Evolutionary conservation across 2,329 filamentous ascomycete species (phyloP).

Genomic region (Dothistroma pini): DNA sequence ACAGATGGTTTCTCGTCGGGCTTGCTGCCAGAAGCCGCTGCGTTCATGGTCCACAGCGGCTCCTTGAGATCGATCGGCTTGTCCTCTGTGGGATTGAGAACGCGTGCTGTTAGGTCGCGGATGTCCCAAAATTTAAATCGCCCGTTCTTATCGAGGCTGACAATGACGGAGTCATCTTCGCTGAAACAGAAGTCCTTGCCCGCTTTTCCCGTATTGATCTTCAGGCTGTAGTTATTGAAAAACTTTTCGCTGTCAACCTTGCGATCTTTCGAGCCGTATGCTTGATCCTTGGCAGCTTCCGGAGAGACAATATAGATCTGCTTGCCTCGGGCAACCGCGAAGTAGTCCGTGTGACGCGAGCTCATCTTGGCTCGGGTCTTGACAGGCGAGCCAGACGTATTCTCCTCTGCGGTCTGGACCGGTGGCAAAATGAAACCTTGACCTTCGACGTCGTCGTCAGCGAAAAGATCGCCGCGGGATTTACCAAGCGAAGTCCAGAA

Average conservation of each 20-base stretch:
- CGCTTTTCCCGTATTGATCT: conserved; percentile 95
- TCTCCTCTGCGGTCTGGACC: conserved; percentile 79
- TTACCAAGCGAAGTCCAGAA: conserved; percentile 87
- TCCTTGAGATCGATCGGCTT: conserved; percentile 63
- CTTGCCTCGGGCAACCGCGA: conserved; percentile 92
- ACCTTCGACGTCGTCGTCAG: conserved; percentile 73
- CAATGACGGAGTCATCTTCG: conserved; percentile 90
- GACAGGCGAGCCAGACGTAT: conserved; percentile 83
- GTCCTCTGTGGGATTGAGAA: conserved; percentile 41
- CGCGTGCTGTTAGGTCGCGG: conserved; percentile 62
- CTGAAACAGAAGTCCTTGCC: conserved; percentile 98
- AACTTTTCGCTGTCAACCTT: conserved; percentile 83
- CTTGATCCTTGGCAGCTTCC: conserved; percentile 49
- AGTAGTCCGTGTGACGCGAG: conserved; percentile 84
- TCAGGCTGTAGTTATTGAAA: conserved; percentile 79
- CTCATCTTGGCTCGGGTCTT: conserved; percentile 94
- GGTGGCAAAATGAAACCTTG: conserved; percentile 88
- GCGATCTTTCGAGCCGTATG: conserved; percentile 51
- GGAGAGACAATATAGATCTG: conserved; percentile 78
- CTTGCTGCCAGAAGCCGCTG: conserved; percentile 40
- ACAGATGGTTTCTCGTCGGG: conserved; percentile 83
- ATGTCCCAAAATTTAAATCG: conserved; percentile 99
- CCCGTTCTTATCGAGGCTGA: conserved; percentile 94
- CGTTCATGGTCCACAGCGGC: conserved; percentile 80
- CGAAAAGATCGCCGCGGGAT: conserved; percentile 72